A percentile compares a stretch with the other conserved stretches of the same genome.
These are phyloP conservation scores for Trifolium repens DNA, from an alignment of 306 rosid species.

Conservation along the genomic window DNA sequence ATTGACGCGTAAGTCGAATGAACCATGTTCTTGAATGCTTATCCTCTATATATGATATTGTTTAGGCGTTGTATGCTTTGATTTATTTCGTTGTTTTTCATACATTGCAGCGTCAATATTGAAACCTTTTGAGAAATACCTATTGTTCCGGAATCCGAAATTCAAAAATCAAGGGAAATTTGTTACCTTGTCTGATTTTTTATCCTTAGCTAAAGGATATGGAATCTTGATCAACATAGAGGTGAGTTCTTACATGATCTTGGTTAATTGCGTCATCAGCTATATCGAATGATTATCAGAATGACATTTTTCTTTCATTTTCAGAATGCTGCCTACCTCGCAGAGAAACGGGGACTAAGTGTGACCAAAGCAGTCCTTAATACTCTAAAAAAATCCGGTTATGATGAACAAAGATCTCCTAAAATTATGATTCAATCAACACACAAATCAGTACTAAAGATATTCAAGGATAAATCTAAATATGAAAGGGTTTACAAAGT, in stretches of 20 bases:
- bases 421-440: conserved; percentile 14
- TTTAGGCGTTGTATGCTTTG: not conserved
- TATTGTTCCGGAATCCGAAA: conserved; percentile 65
- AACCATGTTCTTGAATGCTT: conserved; percentile 28
- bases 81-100: conserved; percentile 12
- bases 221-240: conserved; percentile 76
- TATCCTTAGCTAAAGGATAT: conserved; percentile 65
- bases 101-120: conserved; percentile 64
- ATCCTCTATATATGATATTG: not conserved
- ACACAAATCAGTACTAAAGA: conserved; percentile 36
- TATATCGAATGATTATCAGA: too few species aligned
- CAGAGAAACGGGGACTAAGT: conserved; percentile 46
- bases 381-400: conserved; percentile 65
- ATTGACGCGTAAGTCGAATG: conserved; percentile 67
- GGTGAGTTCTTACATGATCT: conserved; percentile 53
- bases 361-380: conserved; percentile 57
- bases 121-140: conserved; percentile 51
- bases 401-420: conserved; percentile 48
- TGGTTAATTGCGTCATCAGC: not conserved
- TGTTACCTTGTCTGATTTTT: conserved; percentile 64
- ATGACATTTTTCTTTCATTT: conserved; percentile 13
- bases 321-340: conserved; percentile 80
- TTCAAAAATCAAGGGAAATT: conserved; percentile 54
- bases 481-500: conserved; percentile 76
- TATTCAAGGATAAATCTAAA: conserved; percentile 56